These are phyloP conservation scores for Eucalyptus leucophloia DNA, from an alignment of 345 rosid genomes.

Conservation along the genomic window DNA sequence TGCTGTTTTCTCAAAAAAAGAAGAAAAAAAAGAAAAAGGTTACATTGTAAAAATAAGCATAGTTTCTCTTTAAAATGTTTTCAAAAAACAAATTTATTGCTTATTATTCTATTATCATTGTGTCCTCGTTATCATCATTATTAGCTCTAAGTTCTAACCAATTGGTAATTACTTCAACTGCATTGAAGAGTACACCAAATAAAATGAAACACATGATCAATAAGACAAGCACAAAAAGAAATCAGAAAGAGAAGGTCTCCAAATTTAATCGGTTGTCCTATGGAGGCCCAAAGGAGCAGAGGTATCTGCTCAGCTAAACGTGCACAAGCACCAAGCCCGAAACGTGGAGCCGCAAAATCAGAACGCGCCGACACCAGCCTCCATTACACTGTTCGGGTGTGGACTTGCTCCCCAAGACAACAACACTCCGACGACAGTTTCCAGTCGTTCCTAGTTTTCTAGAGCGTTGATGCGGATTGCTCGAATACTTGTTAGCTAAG, in stretches of 20 bases:
- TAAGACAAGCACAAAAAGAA: not conserved
- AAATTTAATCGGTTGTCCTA: not conserved
- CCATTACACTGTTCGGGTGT: not conserved
- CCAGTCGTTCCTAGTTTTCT: not conserved
- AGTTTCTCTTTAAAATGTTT: too few species aligned
- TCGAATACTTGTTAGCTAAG: not conserved
- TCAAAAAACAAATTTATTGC: too few species aligned
- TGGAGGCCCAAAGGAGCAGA: not conserved
- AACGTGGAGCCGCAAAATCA: not conserved
- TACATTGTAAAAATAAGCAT: too few species aligned
- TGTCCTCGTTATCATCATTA: too few species aligned
- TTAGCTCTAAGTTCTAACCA: not conserved
- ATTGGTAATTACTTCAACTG: not conserved
- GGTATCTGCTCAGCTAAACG: not conserved
- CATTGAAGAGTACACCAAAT: not conserved
- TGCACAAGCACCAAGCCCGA: not conserved
- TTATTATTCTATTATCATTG: too few species aligned
- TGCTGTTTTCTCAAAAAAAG: too few species aligned
- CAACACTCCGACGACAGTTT: not conserved
- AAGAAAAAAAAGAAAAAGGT: too few species aligned
- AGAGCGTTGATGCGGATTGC: not conserved
- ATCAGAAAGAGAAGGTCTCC: not conserved
- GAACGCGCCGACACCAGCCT: not conserved
- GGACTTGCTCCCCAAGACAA: not conserved
- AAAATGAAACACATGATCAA: too few species aligned